Conservation (phyloP, 257 asterid species). For the Solanum paucissectum region DNA sequence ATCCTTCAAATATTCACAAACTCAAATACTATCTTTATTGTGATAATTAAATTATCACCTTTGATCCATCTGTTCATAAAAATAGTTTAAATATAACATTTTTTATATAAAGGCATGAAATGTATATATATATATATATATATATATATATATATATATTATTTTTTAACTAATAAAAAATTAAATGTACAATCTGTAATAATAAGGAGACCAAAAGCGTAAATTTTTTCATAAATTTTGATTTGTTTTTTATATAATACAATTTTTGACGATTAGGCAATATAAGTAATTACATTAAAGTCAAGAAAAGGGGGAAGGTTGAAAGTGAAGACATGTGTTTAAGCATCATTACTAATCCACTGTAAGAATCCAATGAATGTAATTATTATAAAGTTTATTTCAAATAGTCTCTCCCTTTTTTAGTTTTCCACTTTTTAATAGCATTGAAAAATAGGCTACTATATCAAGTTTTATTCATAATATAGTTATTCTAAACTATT, state of each 20-base stretch:
- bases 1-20: background rate
- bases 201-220: background rate
- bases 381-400: background rate
- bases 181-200: background rate
- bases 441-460: background rate
- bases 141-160: no score
- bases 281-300: background rate
- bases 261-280: background rate
- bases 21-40: background rate
- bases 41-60: background rate
- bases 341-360: background rate
- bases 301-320: background rate
- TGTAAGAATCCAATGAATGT: background rate
- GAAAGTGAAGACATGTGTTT: slow-evolving; percentile 2
- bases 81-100: background rate
- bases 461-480: background rate
- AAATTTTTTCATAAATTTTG: background rate
- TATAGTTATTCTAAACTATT: background rate
- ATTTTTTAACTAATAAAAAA: background rate
- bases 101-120: background rate
- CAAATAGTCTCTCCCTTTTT: background rate
- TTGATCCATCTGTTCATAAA: background rate
- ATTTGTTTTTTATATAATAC: background rate
- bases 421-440: background rate
- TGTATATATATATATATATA: background rate